phyloP scores from a whole-genome alignment of 2,329 filamentous ascomycete species.

The Cladophialophora exuberans region DNA sequence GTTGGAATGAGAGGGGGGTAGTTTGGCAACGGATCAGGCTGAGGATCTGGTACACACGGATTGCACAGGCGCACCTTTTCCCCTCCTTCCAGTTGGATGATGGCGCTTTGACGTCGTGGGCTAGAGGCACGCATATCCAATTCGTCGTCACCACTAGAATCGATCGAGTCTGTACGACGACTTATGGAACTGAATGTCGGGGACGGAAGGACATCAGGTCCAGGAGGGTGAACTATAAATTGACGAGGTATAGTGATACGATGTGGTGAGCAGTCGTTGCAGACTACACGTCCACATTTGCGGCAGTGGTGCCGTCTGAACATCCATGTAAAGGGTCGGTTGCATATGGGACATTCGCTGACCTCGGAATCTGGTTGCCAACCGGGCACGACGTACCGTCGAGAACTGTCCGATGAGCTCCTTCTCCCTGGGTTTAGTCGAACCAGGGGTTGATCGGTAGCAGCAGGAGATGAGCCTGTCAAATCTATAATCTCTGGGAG shows the following conservation, averaged over 20 bases:
- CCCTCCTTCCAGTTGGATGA: constrained; percentile 57
- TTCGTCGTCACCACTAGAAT: constrained; percentile 44
- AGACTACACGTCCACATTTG: constrained; percentile 94
- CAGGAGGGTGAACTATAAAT: constrained; percentile 83
- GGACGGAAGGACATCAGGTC: constrained; percentile 44
- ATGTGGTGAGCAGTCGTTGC: constrained; percentile 86
- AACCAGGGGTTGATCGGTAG: constrained; percentile 30
- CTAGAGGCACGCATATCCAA: constrained; percentile 22
- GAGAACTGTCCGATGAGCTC: constrained; percentile 30
- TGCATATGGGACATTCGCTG: constrained; percentile 81
- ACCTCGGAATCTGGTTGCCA: constrained; percentile 92
- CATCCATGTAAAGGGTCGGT: constrained; percentile 77
- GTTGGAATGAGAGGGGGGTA: constrained; percentile 9
- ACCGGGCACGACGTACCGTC: constrained; percentile 65
- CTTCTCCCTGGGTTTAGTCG: constrained; percentile 21
- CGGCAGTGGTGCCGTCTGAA: constrained; percentile 92
- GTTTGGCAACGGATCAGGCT: constrained; percentile 52
- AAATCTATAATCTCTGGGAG: constrained; percentile 32
- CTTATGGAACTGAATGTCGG: constrained; percentile 29
- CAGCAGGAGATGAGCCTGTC: constrained; percentile 34
- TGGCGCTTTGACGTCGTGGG: constrained; percentile 1
- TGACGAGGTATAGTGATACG: constrained; percentile 92
- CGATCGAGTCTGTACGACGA: constrained; percentile 52
- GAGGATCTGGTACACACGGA: constrained; percentile 72
- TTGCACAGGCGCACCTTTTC: constrained; percentile 73